Percentiles rank a stretch among this genome's conserved stretches.
Conservation (phyloP, 805 yeast species). For the Scheffersomyces stipitis region DNA sequence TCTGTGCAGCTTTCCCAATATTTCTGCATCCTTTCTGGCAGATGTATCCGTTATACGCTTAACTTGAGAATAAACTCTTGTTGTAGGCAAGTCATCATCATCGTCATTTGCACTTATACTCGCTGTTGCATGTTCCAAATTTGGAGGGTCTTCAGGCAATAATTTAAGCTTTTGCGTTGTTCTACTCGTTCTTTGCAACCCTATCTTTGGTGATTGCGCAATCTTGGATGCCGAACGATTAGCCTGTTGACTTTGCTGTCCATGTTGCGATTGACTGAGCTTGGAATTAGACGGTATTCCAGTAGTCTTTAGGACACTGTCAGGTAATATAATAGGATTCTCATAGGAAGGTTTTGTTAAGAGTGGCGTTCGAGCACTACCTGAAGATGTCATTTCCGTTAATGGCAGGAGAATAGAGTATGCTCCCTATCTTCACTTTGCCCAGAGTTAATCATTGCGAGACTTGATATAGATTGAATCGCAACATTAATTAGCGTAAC, state of each 20-base stretch:
- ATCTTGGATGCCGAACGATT: constrained; percentile 26
- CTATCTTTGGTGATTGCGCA: constrained; percentile 48
- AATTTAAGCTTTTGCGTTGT: constrained; percentile 72
- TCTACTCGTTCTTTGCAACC: constrained; percentile 73
- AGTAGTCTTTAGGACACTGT: too few species aligned
- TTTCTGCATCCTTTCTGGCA: constrained; percentile 92
- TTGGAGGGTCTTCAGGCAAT: constrained; percentile 57
- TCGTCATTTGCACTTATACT: constrained; percentile 26
- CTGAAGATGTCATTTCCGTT: too few species aligned
- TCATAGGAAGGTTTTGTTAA: constrained; percentile 10
- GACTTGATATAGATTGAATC: too few species aligned
- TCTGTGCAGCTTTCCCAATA: constrained; percentile 83
- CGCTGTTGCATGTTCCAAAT: constrained; percentile 11
- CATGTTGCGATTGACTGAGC: background rate
- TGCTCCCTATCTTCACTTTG: too few species aligned
- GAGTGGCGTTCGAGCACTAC: constrained; percentile 9
- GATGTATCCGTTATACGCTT: constrained; percentile 80
- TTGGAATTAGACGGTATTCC: too few species aligned
- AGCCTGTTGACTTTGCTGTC: constrained; percentile 14
- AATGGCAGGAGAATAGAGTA: too few species aligned
- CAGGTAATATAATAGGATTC: constrained; percentile 10
- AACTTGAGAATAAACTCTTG: constrained; percentile 79
- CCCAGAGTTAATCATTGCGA: too few species aligned
- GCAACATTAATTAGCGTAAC: too few species aligned
- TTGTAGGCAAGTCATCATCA: constrained; percentile 25